Conservation (phyloP, 2,329 filamentous ascomycete genomes). For the Colletotrichum sp. region DNA sequence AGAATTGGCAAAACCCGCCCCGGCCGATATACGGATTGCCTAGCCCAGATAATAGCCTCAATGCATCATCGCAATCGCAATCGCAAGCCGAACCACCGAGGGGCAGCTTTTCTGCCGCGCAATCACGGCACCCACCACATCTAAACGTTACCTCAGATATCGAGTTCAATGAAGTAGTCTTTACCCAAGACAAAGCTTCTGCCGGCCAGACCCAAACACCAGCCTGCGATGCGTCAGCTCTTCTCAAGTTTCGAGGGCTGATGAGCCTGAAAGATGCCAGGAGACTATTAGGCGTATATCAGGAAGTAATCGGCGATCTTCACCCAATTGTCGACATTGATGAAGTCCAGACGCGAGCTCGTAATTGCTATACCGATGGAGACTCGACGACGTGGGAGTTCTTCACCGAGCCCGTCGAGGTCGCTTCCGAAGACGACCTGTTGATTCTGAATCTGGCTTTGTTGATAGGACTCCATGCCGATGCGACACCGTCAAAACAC, state of each 20-base stretch:
- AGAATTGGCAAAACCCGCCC: not conserved
- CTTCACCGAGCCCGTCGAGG: not conserved
- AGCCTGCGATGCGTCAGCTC: not conserved
- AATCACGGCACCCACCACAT: not conserved
- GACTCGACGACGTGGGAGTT: not conserved
- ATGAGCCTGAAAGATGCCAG: not conserved
- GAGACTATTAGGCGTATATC: not conserved
- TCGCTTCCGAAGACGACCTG: constrained; percentile 8
- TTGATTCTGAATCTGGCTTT: constrained; percentile 15
- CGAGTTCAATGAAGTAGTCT: not conserved
- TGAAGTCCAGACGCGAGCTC: not conserved
- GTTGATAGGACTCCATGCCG: constrained; percentile 16
- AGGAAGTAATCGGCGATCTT: not conserved
- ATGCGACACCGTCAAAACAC: not conserved
- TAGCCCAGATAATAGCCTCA: constrained; percentile 30
- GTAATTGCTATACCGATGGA: not conserved
- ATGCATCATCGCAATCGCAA: constrained; percentile 22
- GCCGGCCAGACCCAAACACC: not conserved
- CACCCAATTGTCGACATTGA: not conserved
- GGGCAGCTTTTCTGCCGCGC: not conserved
- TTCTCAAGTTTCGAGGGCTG: not conserved
- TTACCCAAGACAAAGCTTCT: not conserved
- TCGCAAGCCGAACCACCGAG: constrained; percentile 24
- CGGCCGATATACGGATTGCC: constrained; percentile 29
- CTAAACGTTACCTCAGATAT: not conserved